A percentile compares a stretch with the other conserved stretches of the same genome.
These are phyloP conservation scores for Thymus mandschuricus DNA, from an alignment of 257 asterid genomes.

Conservation along the genomic window DNA sequence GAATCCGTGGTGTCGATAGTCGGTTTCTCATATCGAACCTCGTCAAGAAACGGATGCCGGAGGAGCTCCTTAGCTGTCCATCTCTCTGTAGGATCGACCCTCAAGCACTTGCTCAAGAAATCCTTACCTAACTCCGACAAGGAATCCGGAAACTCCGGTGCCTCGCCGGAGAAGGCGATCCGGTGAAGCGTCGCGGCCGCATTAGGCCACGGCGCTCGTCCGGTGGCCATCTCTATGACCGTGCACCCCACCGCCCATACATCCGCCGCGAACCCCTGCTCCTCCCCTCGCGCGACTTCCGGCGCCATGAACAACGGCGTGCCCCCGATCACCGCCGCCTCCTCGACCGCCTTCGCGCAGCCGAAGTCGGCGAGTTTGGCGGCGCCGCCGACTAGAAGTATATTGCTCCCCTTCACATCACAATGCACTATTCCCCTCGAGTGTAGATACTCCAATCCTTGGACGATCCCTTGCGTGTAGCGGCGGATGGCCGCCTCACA, in stretches of 20 bases:
- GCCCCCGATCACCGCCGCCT: constrained; percentile 47
- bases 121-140: constrained; percentile 67
- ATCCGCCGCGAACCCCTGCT: constrained; percentile 73
- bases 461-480: constrained; percentile 45
- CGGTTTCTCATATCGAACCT: constrained; percentile 14
- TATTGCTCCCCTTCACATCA: constrained; percentile 73
- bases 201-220: constrained; percentile 67
- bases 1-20: constrained; percentile 32
- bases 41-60: constrained; percentile 59
- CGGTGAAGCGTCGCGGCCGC: constrained; percentile 42
- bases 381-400: constrained; percentile 45
- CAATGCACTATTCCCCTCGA: constrained; percentile 74
- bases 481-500: constrained; percentile 40
- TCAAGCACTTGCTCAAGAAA: constrained; percentile 66
- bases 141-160: constrained; percentile 54
- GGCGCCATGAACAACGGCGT: constrained; percentile 90
- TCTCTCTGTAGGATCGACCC: constrained; percentile 51
- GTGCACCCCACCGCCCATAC: constrained; percentile 89
- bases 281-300: constrained; percentile 70
- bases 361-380: constrained; percentile 75
- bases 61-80: constrained; percentile 70
- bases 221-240: constrained; percentile 73
- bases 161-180: constrained; percentile 65
- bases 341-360: constrained; percentile 52
- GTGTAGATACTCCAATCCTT: constrained; percentile 66